Conservation (phyloP, 768 basidiomycete species). For the Rhizopogon roseolus region DNA sequence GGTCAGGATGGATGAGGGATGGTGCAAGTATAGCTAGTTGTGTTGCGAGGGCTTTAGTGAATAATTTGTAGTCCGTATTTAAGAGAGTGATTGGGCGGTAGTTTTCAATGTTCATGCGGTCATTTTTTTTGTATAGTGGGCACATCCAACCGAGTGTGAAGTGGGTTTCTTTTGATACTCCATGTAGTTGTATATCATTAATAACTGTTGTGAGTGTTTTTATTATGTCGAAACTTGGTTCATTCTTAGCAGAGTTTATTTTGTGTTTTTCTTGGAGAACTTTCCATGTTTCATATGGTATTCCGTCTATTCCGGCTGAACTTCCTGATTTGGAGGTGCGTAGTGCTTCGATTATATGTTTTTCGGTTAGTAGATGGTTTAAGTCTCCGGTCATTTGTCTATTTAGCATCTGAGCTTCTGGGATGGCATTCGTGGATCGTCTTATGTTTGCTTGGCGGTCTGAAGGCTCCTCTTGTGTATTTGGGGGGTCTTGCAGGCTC, state of each 20-base stretch:
- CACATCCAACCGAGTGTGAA: conserved; percentile 31
- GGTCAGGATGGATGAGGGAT: too few relatives aligned
- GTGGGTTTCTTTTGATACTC: neutral
- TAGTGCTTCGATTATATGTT: conserved; percentile 13
- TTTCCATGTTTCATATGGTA: conserved; percentile 27
- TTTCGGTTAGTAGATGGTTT: neutral
- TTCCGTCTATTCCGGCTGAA: conserved; percentile 19
- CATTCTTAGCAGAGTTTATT: neutral
- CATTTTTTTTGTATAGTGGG: conserved; percentile 39
- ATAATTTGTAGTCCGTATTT: conserved; percentile 27
- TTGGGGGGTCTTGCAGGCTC: too few relatives aligned
- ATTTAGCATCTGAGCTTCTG: conserved; percentile 5
- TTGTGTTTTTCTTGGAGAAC: neutral
- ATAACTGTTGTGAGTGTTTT: neutral
- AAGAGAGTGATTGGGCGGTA: conserved; percentile 35
- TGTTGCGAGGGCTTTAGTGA: conserved; percentile 19
- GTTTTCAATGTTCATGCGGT: conserved; percentile 24
- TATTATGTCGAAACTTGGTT: conserved; percentile 5
- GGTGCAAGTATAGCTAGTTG: conserved; percentile 5
- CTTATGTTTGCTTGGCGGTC: too few relatives aligned
- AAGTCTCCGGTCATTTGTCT: conserved; percentile 1
- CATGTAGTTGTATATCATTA: conserved; percentile 25
- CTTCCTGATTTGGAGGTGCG: conserved; percentile 8
- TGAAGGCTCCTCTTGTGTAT: too few relatives aligned
- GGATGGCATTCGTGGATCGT: too few relatives aligned